phyloP scores from a whole-genome alignment of 2,329 filamentous ascomycete species.

The Pseudogymnoascus sp. region DNA sequence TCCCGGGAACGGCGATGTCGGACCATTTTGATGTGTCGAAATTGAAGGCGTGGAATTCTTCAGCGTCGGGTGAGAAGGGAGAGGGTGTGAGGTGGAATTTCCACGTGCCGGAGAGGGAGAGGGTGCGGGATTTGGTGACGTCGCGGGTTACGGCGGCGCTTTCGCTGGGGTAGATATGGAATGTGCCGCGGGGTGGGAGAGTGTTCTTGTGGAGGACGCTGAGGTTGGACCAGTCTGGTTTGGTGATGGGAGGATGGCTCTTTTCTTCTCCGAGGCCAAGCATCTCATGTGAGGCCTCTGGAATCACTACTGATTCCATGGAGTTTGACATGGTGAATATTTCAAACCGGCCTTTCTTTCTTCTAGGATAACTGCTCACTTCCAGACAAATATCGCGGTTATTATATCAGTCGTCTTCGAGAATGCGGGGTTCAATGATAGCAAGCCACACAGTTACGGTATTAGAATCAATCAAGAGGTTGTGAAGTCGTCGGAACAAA shows the following conservation, averaged over 20 bases:
- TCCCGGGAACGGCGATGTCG: slow-evolving; percentile 45
- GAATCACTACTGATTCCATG: background rate
- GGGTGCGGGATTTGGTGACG: slow-evolving; percentile 33
- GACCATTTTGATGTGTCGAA: slow-evolving; percentile 35
- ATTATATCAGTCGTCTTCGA: background rate
- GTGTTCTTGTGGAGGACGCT: slow-evolving; percentile 54
- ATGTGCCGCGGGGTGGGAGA: slow-evolving; percentile 50
- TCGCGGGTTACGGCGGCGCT: slow-evolving; percentile 42
- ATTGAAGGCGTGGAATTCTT: slow-evolving; percentile 16
- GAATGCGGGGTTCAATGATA: background rate
- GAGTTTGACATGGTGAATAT: background rate
- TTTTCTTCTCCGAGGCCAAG: background rate
- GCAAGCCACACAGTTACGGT: background rate
- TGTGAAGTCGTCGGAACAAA: background rate
- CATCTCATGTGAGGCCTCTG: background rate
- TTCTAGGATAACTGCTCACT: no score
- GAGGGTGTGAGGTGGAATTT: slow-evolving; percentile 23
- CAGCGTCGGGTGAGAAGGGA: slow-evolving; percentile 23
- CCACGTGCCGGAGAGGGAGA: slow-evolving; percentile 27
- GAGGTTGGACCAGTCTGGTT: slow-evolving; percentile 57
- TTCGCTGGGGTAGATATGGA: slow-evolving; percentile 46
- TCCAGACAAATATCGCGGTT: background rate
- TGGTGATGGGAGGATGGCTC: slow-evolving; percentile 18
- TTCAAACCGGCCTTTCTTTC: background rate
- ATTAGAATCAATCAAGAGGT: background rate